These are phyloP conservation scores for Colletotrichum sp. DNA, from an alignment of 2,329 filamentous ascomycete genomes.

Conservation along the genomic window DNA sequence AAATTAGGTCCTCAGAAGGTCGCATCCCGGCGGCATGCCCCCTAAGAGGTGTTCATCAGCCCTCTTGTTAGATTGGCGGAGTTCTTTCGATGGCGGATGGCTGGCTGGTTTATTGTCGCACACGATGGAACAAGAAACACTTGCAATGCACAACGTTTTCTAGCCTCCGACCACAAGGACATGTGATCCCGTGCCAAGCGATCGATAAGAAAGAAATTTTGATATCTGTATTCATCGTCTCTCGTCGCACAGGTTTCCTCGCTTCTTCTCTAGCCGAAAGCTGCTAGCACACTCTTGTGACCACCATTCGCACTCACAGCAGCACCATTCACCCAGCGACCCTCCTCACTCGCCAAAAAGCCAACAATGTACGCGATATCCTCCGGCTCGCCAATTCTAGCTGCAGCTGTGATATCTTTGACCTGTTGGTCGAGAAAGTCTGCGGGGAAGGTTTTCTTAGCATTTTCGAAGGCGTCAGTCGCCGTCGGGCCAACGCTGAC, in stretches of 20 bases:
- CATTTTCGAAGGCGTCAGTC: neutral
- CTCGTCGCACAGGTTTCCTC: neutral
- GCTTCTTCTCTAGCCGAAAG: neutral
- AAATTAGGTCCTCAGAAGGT: neutral
- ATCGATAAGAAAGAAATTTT: neutral
- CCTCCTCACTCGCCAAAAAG: conserved; percentile 9
- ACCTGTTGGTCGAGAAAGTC: neutral
- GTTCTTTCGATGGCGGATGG: neutral
- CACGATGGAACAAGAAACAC: neutral
- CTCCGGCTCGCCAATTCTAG: neutral
- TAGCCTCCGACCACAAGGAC: neutral
- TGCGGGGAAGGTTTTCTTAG: neutral
- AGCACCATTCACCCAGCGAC: conserved; percentile 4
- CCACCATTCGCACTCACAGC: conserved; percentile 8
- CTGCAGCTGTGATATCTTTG: neutral
- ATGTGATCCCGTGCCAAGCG: neutral
- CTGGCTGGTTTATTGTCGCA: neutral
- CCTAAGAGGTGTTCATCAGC: neutral
- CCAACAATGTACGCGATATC: conserved; percentile 5
- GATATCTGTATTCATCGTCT: neutral
- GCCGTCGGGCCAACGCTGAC: conserved; percentile 34
- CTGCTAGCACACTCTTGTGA: neutral
- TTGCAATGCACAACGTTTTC: neutral
- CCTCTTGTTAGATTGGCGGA: neutral
- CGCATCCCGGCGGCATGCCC: neutral